Evolutionary conservation across 306 rosid species (phyloP).

Genomic region (Rosa multiflora): DNA sequence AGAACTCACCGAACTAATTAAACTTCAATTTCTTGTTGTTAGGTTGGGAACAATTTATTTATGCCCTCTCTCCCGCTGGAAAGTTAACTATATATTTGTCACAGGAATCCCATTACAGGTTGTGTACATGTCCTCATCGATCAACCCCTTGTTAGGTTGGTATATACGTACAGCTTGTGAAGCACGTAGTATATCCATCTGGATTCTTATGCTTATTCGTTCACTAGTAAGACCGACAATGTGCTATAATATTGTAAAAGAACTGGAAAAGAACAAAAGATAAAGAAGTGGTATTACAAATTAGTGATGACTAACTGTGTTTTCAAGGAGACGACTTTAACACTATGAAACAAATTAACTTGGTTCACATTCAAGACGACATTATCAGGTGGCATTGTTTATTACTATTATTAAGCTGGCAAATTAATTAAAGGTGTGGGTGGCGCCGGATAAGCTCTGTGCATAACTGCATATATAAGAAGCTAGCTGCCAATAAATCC

Average conservation of each 20-base stretch:
- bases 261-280: conserved; percentile 2
- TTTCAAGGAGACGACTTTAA: not conserved
- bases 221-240: not conserved
- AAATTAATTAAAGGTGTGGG: not conserved
- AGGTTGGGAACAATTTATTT: not conserved
- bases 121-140: not conserved
- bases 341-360: not conserved
- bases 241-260: not conserved
- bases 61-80: not conserved
- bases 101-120: not conserved
- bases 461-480: no score
- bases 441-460: no score
- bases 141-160: not conserved
- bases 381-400: not conserved
- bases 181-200: not conserved
- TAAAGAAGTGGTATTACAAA: not conserved
- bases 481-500: not conserved
- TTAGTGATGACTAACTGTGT: not conserved
- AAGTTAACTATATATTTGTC: not conserved
- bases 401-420: not conserved
- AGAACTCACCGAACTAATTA: not conserved
- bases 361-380: not conserved
- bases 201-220: not conserved
- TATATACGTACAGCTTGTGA: not conserved
- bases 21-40: not conserved